phyloP scores from a whole-genome alignment of 306 rosid species.

The Trifolium subterraneum region DNA sequence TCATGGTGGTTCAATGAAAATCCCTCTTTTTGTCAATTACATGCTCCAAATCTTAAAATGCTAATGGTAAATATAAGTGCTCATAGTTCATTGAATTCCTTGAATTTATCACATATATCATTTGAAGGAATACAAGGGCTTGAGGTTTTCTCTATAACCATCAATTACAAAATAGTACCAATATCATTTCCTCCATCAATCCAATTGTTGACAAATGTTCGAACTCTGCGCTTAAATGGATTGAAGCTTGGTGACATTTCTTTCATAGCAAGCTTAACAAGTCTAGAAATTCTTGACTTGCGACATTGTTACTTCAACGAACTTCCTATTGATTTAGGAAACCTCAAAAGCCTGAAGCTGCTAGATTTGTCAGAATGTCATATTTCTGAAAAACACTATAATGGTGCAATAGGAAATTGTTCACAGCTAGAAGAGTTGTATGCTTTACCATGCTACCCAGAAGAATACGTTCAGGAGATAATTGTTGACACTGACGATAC shows the following conservation, averaged over 20 bases:
- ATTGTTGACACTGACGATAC: not conserved
- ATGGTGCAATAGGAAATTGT: constrained; percentile 36
- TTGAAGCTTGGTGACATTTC: constrained; percentile 32
- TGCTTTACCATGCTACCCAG: not conserved
- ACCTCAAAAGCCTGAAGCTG: not conserved
- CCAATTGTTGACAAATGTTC: constrained; percentile 23
- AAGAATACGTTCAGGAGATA: not conserved
- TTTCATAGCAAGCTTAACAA: constrained; percentile 5
- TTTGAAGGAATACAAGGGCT: constrained; percentile 31
- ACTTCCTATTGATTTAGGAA: not conserved
- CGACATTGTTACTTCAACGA: not conserved
- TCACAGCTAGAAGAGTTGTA: constrained; percentile 39
- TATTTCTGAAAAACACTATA: not conserved
- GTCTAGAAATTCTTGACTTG: constrained; percentile 33
- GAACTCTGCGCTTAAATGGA: not conserved
- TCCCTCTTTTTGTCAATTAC: not conserved
- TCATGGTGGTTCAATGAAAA: constrained; percentile 10
- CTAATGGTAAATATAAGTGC: not conserved
- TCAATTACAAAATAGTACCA: not conserved
- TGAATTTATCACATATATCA: not conserved
- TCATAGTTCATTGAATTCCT: not conserved
- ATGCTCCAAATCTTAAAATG: constrained; percentile 35
- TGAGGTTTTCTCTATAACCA: not conserved
- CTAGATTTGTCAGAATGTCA: constrained; percentile 20
- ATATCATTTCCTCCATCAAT: constrained; percentile 18